phyloP scores from a whole-genome alignment of 2,329 filamentous ascomycete species.

The Trichoderma sp. region DNA sequence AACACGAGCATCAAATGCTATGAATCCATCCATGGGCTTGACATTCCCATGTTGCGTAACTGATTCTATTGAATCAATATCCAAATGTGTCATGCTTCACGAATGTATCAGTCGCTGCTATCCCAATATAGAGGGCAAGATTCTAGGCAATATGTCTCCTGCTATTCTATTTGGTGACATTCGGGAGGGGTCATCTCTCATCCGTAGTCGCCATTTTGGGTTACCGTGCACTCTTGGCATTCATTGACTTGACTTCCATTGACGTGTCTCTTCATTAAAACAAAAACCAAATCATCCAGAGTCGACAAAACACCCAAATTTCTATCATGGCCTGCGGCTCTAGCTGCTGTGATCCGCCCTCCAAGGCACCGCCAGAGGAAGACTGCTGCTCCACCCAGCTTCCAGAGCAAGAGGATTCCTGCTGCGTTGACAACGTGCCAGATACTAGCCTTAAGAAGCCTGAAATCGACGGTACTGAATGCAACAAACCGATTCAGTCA shows the following conservation, averaged over 20 bases:
- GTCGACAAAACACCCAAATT: not conserved
- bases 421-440: not conserved
- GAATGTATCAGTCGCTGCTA: not conserved
- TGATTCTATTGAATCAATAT: too few relatives aligned
- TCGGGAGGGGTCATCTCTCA: not conserved
- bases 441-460: not conserved
- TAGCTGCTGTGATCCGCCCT: not conserved
- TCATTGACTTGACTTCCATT: not conserved
- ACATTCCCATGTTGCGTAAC: too few relatives aligned
- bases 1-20: not conserved
- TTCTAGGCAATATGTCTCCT: not conserved
- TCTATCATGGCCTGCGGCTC: not conserved
- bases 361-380: not conserved
- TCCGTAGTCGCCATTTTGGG: not conserved
- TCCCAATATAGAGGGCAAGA: not conserved
- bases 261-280: not conserved
- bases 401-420: not conserved
- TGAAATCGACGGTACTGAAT: not conserved
- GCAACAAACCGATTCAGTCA: not conserved
- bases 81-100: too few relatives aligned
- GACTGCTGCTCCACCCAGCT: not conserved
- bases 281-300: not conserved
- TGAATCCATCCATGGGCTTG: not conserved
- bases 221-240: not conserved
- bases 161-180: not conserved